Conservation (phyloP, 1,284 basidiomycete species). For the Athelia psychrophila region DNA sequence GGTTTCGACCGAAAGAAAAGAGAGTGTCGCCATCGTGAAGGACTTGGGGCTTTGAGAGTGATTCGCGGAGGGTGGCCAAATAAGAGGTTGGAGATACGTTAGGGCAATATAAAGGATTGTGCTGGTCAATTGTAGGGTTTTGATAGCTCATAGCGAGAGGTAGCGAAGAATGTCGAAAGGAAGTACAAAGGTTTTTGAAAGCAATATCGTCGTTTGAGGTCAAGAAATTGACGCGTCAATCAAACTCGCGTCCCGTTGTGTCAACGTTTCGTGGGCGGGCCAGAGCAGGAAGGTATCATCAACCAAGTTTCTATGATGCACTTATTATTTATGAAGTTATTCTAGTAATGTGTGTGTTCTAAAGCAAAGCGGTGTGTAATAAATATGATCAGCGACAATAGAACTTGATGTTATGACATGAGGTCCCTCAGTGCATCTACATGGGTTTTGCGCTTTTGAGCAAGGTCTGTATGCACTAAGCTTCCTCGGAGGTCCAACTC, state of each 20-base stretch:
- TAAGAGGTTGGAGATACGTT: slow-evolving; percentile 38
- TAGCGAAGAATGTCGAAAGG: background rate
- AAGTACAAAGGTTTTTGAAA: slow-evolving; percentile 7
- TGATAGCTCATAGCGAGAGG: background rate
- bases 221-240: too few relatives aligned
- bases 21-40: slow-evolving; percentile 16
- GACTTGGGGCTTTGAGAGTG: slow-evolving; percentile 13
- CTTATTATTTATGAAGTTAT: slow-evolving; percentile 13
- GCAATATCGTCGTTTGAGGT: too few relatives aligned
- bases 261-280: too few relatives aligned
- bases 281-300: too few relatives aligned
- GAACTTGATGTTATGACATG: slow-evolving; percentile 13
- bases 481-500: slow-evolving; percentile 69
- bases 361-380: background rate
- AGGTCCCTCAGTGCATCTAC: slow-evolving; percentile 45
- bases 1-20: slow-evolving; percentile 31
- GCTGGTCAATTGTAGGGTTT: slow-evolving; percentile 13
- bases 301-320: too few relatives aligned
- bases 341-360: background rate
- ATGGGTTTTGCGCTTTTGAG: slow-evolving; percentile 62
- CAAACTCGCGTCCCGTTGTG: too few relatives aligned
- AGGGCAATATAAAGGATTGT: slow-evolving; percentile 31
- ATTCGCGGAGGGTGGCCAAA: slow-evolving; percentile 30
- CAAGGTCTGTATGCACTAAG: slow-evolving; percentile 68
- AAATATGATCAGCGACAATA: background rate